Conservation (phyloP, 805 yeast genomes). For the Wickerhamiella domercqiae region DNA sequence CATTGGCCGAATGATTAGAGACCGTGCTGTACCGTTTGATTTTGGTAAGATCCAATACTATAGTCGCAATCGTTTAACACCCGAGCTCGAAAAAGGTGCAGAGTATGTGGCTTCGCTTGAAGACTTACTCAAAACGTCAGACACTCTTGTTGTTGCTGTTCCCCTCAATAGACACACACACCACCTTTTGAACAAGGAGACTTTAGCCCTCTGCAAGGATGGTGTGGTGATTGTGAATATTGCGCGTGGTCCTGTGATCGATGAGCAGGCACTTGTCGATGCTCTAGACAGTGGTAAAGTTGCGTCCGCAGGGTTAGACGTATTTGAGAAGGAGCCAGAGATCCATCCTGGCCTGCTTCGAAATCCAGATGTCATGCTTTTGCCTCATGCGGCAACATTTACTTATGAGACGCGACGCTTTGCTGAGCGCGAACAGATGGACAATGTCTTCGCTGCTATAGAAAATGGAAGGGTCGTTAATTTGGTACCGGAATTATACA, state of each 20-base stretch:
- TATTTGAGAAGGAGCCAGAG: constrained; percentile 49
- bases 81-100: constrained; percentile 34
- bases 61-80: constrained; percentile 31
- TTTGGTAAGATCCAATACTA: constrained; percentile 34
- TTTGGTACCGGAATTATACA: constrained; percentile 26
- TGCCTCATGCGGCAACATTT: constrained; percentile 86
- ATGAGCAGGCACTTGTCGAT: constrained; percentile 38
- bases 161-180: constrained; percentile 62
- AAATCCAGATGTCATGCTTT: constrained; percentile 40
- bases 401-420: constrained; percentile 52
- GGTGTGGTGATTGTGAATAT: constrained; percentile 71
- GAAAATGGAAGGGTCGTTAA: constrained; percentile 49
- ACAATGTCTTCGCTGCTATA: constrained; percentile 40
- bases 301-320: constrained; percentile 46
- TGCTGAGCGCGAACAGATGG: constrained; percentile 63
- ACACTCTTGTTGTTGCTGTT: constrained; percentile 56
- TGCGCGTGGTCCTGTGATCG: constrained; percentile 72
- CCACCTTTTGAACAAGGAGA: constrained; percentile 48
- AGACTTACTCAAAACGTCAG: constrained; percentile 46
- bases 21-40: constrained; percentile 35
- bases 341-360: constrained; percentile 38
- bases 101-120: constrained; percentile 33
- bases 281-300: constrained; percentile 40
- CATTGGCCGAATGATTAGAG: constrained; percentile 40
- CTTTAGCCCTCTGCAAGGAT: constrained; percentile 55